Base-by-base conservation (phyloP, 2,329 filamentous ascomycete genomes). In the Fusarium humuli region DNA sequence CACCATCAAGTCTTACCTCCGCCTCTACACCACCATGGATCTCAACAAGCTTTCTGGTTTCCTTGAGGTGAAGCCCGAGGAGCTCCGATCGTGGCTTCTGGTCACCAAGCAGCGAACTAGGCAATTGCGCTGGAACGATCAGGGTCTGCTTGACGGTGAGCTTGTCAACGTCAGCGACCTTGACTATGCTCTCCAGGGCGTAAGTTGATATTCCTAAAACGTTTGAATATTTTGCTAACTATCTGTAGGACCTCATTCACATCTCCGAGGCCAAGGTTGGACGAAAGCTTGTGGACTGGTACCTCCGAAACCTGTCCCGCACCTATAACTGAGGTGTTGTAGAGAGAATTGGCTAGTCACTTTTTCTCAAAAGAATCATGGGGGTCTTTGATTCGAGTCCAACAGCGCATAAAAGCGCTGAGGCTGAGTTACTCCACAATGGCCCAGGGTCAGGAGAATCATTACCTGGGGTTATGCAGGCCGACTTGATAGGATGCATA, bases 11-110 rank as follows among this genome's bases (percentile, higher is more conserved):
- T 98, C 94, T 69, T 99, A 99, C 86, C 90, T 99, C 74, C 96
- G 97, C 81, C 92, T 99, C 60, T 99, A 99, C 90, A 98, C 96
- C 47, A 99, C 96, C 75, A 98, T 99, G 95, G 96, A 99, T 78
- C 87, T 99, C 70, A 96, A 95, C 86, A 99, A 99, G 86, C 90
- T 99, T 67, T 94, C 96, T 67, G 94, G 94, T 65, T 99, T 99
- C 89, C 88, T 99, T 58, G 96, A 98, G 77, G 94, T 98, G 64
- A 91, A 97, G 82, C 92, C 95, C n/a, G 96, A 98, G 82, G 94
- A 97, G 84, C 88, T 99, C 73, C 91, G 96, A 75, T 92, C 92
- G 65, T 97, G 94, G 92, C 86, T 99, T 67, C 85, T 99, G 70
- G 94, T 99, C 71, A 98, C 97, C 87, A 99, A 99, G 90, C 96